Evolutionary conservation across 169 alveolate species (phyloP).

Genomic region (Eimeria necatrix): DNA sequence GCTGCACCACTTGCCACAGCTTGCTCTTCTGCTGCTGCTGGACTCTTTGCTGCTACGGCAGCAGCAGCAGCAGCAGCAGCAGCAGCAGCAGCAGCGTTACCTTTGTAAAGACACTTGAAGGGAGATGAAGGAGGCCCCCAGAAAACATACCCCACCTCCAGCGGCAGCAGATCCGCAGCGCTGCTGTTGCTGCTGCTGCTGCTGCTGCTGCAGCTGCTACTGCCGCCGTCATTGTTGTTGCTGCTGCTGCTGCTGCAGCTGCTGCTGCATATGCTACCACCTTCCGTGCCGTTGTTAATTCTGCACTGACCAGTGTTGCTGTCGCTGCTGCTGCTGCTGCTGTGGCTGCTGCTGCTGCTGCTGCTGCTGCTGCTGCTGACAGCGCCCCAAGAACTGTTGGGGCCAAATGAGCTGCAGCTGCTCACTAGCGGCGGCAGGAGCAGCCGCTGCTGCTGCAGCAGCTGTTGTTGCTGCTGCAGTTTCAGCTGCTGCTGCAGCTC

Average conservation of each 20-base stretch:
- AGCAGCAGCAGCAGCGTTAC: too few relatives aligned
- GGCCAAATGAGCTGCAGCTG: too few relatives aligned
- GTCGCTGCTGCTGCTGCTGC: not conserved
- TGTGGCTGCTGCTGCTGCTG: not conserved
- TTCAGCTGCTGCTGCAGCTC: too few relatives aligned
- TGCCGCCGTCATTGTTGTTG: conserved; percentile 7
- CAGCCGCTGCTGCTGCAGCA: too few relatives aligned
- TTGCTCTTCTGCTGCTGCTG: too few relatives aligned
- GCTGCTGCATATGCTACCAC: conserved; percentile 24
- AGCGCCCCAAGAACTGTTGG: not conserved
- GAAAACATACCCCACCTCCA: conserved; percentile 27
- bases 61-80: too few relatives aligned
- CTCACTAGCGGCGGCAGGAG: too few relatives aligned
- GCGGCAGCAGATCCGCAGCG: not conserved
- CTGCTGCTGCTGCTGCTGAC: not conserved
- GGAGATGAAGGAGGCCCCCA: not conserved
- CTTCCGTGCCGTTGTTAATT: not conserved
- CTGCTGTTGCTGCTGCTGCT: conserved; percentile 6
- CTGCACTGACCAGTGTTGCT: not conserved
- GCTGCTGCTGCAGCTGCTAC: not conserved
- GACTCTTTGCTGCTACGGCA: too few relatives aligned
- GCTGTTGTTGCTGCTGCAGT: too few relatives aligned
- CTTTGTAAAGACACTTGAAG: not conserved
- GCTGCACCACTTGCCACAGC: too few relatives aligned
- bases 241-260: conserved; percentile 3